phyloP scores from a whole-genome alignment of 352 stramenopile genomes.

The Pythium inflatum region DNA sequence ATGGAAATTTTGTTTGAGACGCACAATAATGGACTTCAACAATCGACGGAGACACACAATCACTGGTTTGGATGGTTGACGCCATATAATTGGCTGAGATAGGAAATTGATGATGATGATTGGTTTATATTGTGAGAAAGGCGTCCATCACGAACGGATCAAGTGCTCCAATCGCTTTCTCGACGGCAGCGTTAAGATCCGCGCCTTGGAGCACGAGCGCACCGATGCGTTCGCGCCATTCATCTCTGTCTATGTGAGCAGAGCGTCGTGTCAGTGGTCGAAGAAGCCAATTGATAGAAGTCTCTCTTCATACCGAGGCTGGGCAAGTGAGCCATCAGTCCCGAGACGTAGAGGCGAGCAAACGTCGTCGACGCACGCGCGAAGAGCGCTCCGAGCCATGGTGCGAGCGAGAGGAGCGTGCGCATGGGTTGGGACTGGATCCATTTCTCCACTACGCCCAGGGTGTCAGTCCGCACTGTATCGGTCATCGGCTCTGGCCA shows the following conservation, averaged over 20 bases:
- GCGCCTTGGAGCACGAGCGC: conserved; percentile 20
- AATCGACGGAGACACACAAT: no score
- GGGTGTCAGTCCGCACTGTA: background rate
- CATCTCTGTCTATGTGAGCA: conserved; percentile 15
- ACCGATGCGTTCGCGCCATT: conserved; percentile 19
- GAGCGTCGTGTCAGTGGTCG: background rate
- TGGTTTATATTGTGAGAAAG: conserved; percentile 29
- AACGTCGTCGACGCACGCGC: conserved; percentile 7
- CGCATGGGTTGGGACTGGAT: conserved; percentile 2
- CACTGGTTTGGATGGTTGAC: background rate
- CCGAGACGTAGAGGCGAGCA: conserved; percentile 8
- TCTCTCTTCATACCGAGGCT: background rate
- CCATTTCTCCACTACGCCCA: background rate
- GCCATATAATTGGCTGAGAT: conserved; percentile 23
- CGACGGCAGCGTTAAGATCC: conserved; percentile 5
- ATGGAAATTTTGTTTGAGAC: no score
- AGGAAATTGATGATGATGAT: conserved; percentile 12
- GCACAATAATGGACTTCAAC: conserved; percentile 25
- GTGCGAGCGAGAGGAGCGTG: conserved; percentile 1
- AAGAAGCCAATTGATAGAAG: background rate
- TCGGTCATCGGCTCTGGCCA: background rate
- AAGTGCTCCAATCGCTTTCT: background rate
- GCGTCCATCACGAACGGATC: conserved; percentile 20
- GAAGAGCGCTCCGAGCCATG: conserved; percentile 24
- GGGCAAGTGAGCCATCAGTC: background rate